Evolutionary conservation across 805 yeast genomes (phyloP), one percentile per base, ranked within the genome.

Genomic region (Suhomyces faveliae): DNA sequence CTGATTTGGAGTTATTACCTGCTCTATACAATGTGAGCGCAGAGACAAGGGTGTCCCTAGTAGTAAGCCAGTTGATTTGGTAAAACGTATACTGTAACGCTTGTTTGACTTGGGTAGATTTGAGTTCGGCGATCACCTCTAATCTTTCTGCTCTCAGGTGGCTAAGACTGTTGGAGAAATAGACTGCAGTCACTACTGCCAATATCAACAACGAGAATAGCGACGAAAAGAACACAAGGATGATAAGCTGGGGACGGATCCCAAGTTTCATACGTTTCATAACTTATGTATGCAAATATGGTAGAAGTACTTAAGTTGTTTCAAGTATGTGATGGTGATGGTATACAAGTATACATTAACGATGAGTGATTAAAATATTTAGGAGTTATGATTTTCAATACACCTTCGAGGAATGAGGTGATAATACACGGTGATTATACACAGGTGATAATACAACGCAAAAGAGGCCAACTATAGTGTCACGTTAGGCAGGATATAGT

Each of bases 21-120:
- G 92, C 90, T 40, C 80, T 74, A 61, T 81, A 81, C 40, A 78
- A 72, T 1, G 83, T 73, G 42, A 89, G 67, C 0, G 94, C 82
- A 11, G 65, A 57, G 51, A 83, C 84, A 7, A 90, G 61, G 1
- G 83, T 64, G 48, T 82, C 87, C 55, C 84, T 76, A 3, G 81
- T 72, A 1, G 88, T 69, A 8, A 89, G 68, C 72, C 86, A 83
- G 48, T 77, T 76, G 2, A 84, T 77, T 63, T 89, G 95, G 59
- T 84, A 87, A 61, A 81, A 84, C 22, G 80, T 70, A 51, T 74
- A 77, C 49, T 78, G 78, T 49, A 87, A 68, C 35, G 81, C 78
- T 65, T 89, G 96, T 46, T 76, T 77, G 17, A 89, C 71, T 63
- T 90, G 96, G 0, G 91, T 79, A 0, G 92, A 81, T 63, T 89